A percentile compares a stretch with the other conserved stretches of the same genome.
Evolutionary conservation across 192 early-diverging fungal species (phyloP).

Genomic region (Thamnidium elegans): DNA sequence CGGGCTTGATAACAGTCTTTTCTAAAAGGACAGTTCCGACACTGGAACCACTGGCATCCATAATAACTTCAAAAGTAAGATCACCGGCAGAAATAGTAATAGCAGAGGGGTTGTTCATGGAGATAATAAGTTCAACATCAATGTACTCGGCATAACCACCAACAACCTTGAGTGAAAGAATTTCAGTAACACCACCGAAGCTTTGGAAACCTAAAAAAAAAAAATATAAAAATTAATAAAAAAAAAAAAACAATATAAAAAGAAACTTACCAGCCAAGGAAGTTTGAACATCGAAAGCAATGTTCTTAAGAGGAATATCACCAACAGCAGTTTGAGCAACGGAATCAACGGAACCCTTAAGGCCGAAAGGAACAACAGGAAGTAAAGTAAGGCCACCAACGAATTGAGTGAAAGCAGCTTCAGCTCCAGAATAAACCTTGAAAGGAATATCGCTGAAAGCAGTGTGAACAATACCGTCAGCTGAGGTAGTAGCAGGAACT

Average conservation of each 20-base stretch:
- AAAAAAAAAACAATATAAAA: not conserved
- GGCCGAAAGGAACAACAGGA: constrained; percentile 18
- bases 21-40: constrained; percentile 43
- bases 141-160: constrained; percentile 40
- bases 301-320: constrained; percentile 37
- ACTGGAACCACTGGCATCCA: constrained; percentile 16
- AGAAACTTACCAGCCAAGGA: constrained; percentile 24
- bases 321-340: constrained; percentile 38
- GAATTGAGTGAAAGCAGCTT: constrained; percentile 30
- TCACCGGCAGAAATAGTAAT: constrained; percentile 51
- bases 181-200: constrained; percentile 24
- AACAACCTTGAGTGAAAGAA: constrained; percentile 20
- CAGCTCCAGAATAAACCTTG: constrained; percentile 23
- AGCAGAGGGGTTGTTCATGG: constrained; percentile 50
- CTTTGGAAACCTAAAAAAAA: constrained; percentile 20
- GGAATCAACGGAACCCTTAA: constrained; percentile 25
- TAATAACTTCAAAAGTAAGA: constrained; percentile 36
- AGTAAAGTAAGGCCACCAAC: constrained; percentile 24
- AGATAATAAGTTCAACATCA: constrained; percentile 40
- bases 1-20: constrained; percentile 44
- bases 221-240: not conserved
- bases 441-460: constrained; percentile 34
- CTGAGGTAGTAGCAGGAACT: constrained; percentile 19
- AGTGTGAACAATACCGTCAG: constrained; percentile 20
- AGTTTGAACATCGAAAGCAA: constrained; percentile 40